Evolutionary conservation across 73 alveolate genomes (phyloP).

Genomic region (Diophrys sp.): DNA sequence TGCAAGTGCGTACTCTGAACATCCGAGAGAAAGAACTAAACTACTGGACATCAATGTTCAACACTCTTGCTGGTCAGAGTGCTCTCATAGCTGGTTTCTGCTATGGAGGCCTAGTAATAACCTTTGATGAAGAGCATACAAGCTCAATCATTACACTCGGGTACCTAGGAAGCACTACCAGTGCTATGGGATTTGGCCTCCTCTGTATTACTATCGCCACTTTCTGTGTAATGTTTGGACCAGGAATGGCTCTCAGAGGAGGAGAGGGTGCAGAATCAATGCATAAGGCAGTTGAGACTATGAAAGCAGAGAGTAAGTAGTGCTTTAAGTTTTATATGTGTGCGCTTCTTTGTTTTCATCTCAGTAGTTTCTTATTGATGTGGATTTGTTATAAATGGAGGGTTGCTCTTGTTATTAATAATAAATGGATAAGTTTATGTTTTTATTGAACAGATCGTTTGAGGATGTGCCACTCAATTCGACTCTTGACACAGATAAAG

Average conservation of each 20-base stretch:
- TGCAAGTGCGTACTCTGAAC: conserved; percentile 27
- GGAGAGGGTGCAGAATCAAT: conserved; percentile 44
- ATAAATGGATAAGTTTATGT: too few species aligned
- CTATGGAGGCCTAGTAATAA: conserved; percentile 37
- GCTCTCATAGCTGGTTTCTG: conserved; percentile 52
- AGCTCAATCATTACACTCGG: conserved; percentile 28
- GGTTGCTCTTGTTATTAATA: conserved; percentile 27
- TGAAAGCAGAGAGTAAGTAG: conserved; percentile 33
- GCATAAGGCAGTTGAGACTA: conserved; percentile 55
- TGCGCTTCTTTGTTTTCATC: conserved; percentile 33
- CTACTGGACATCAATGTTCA: conserved; percentile 37
- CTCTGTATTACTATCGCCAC: conserved; percentile 49
- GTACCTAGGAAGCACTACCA: conserved; percentile 32
- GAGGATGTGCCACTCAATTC: too few species aligned
- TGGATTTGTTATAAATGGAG: conserved; percentile 30
- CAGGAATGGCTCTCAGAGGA: conserved; percentile 57
- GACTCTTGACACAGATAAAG: too few species aligned
- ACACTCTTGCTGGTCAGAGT: conserved; percentile 35
- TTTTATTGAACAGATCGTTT: too few species aligned
- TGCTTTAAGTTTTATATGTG: conserved; percentile 43
- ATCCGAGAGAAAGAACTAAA: conserved; percentile 51
- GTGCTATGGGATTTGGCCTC: conserved; percentile 54
- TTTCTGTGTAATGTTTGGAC: conserved; percentile 61
- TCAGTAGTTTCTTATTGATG: conserved; percentile 34
- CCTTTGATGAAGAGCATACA: conserved; percentile 13